phyloP scores from a whole-genome alignment of 2,329 filamentous ascomycete species.

The Diaporthe humulicola region DNA sequence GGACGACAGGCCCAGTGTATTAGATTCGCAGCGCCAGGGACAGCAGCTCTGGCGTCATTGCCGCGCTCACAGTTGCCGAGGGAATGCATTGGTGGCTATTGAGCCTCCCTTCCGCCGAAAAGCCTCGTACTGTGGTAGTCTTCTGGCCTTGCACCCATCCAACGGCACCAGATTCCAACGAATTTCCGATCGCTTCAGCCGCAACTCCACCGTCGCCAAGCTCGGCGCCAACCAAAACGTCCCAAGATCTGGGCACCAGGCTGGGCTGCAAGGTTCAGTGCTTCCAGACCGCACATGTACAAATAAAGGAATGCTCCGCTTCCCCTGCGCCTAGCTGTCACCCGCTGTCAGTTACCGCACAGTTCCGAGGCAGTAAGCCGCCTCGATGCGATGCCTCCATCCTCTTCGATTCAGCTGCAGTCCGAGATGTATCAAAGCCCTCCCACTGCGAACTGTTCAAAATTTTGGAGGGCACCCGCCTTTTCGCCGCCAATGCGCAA shows the following conservation, averaged over 20 bases:
- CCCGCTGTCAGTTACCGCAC: not conserved
- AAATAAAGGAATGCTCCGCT: not conserved
- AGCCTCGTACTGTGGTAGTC: not conserved
- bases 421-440: not conserved
- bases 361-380: too few relatives aligned
- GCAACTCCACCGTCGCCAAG: not conserved
- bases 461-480: too few relatives aligned
- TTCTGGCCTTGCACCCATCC: not conserved
- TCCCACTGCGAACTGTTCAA: not conserved
- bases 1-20: slow-evolving; percentile 12
- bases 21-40: not conserved
- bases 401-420: not conserved
- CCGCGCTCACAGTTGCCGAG: slow-evolving; percentile 1
- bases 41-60: not conserved
- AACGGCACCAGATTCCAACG: not conserved
- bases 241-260: slow-evolving; percentile 9
- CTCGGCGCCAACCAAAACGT: slow-evolving; percentile 15
- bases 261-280: not conserved
- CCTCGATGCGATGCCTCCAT: not conserved
- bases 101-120: slow-evolving; percentile 17
- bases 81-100: not conserved
- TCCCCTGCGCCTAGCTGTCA: not conserved
- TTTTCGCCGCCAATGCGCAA: not conserved
- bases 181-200: not conserved
- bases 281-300: not conserved